Base-by-base conservation (phyloP, 768 basidiomycete species). In the Mycena galericulata region DNA sequence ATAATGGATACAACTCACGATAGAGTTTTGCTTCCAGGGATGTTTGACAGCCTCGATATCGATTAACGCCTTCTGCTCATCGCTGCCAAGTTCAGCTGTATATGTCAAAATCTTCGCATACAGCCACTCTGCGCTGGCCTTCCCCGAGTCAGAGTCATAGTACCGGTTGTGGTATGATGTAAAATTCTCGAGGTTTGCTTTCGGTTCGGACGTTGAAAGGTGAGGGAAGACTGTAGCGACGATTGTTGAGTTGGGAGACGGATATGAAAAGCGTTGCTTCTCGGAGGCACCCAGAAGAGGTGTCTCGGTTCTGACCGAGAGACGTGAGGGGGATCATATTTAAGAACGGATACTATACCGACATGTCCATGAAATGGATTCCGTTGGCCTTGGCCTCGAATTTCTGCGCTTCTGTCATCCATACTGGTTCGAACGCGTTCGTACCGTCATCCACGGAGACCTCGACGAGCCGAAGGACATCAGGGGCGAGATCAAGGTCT, bases 401-500 rank as follows among this genome's bases (percentile, higher is more conserved):
- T 43, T 67, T 72, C 17, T 69, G 41, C 1, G 49, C 54, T 49
- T 72, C 68, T 2, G 64, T 69, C 43, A 72, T 36, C 71, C 71
- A 72, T 29, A 20, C 34, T 26, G 63, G 24, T 75, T 75, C 72
- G n/a, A n/a, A n/a, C n/a, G n/a, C n/a, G n/a, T n/a, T n/a, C n/a
- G n/a, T n/a, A n/a, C n/a, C n/a, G 76, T 75, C 30, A n/a, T 46
- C 86, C 50, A 82, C 80, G 0, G 61, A 67, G 72, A 90, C 80
- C 72, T 88, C 85, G n/a, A 91, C 86, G 49, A 90, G 78, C 32
- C 90, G 83, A 58, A 80, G 78, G 53, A 81, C 87, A 34, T 82
- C 76, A 41, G 89, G 78, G 76, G 90, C 84, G 55, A 89, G 77
- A 69, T 80, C 79, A 76, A 86, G 86, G 26, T 87, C 87, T 36